phyloP scores from a whole-genome alignment of 257 asterid species.

The Solanum appendiculatum region DNA sequence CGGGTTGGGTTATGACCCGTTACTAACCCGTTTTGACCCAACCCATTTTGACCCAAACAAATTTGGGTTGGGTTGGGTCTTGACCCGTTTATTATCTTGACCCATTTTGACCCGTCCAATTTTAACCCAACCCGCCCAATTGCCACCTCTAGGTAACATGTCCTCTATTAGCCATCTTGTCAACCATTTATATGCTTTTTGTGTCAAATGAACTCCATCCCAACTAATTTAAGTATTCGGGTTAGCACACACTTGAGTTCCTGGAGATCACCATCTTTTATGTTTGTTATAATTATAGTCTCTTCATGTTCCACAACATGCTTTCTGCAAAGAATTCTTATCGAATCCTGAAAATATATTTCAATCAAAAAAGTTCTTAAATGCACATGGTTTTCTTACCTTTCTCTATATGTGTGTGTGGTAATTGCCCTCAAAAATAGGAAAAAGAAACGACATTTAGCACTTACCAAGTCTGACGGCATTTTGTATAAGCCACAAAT shows the following conservation, averaged over 20 bases:
- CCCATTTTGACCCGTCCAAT: no score
- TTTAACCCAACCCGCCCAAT: no score
- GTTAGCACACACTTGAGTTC: not conserved
- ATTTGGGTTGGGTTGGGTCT: no score
- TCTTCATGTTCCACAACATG: slow-evolving; percentile 19
- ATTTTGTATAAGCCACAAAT: not conserved
- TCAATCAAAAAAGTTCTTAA: not conserved
- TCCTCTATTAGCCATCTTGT: not conserved
- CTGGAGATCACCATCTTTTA: not conserved
- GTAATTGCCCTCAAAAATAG: not conserved
- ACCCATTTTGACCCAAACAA: no score
- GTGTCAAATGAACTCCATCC: slow-evolving; percentile 24
- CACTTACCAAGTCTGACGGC: not conserved
- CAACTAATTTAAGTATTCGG: slow-evolving; percentile 2
- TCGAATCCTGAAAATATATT: slow-evolving; percentile 1
- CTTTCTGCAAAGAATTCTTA: not conserved
- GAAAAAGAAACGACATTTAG: no score
- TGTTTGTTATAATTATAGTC: not conserved
- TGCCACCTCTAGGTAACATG: no score
- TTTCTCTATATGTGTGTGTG: no score
- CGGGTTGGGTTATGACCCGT: no score
- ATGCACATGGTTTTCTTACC: no score
- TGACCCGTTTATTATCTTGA: no score
- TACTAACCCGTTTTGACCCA: no score
- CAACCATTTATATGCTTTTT: slow-evolving; percentile 1